phyloP scores from a whole-genome alignment of 306 rosid genomes.

The Astragalus membranaceus region DNA sequence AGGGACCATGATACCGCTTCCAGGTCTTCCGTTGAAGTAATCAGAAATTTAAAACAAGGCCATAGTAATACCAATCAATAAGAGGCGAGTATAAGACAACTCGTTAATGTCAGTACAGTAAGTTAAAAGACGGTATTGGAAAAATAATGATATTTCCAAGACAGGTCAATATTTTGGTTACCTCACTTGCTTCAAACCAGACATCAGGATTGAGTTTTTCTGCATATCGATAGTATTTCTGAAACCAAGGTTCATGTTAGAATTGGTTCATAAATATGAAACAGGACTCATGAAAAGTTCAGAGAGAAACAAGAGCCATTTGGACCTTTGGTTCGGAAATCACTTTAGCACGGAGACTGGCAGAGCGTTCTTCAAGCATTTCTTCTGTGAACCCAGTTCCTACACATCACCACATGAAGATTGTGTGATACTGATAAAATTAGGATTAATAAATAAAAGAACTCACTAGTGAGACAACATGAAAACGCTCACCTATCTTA shows the following conservation, averaged over 20 bases:
- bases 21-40: not conserved
- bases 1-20: not conserved
- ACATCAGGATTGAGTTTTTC: slow-evolving; percentile 80
- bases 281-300: not conserved
- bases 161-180: slow-evolving; percentile 15
- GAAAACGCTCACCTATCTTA: slow-evolving; percentile 66
- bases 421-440: slow-evolving; percentile 22
- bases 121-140: not conserved
- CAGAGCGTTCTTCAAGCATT: slow-evolving; percentile 70
- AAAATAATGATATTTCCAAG: slow-evolving; percentile 9
- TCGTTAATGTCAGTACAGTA: not conserved
- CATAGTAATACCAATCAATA: not conserved
- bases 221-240: slow-evolving; percentile 67
- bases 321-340: slow-evolving; percentile 77
- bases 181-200: slow-evolving; percentile 92
- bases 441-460: slow-evolving; percentile 6
- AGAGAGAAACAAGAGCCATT: slow-evolving; percentile 8
- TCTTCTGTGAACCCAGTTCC: slow-evolving; percentile 86
- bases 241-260: slow-evolving; percentile 21
- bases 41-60: not conserved
- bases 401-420: slow-evolving; percentile 21
- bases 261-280: slow-evolving; percentile 16
- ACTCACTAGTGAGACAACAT: slow-evolving; percentile 16
- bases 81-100: not conserved
- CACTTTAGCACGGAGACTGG: slow-evolving; percentile 67